Percentiles rank a stretch among this genome's conserved stretches.
These are phyloP conservation scores for Helotiales sp. DNA, from an alignment of 2,329 filamentous ascomycete genomes.

Conservation along the genomic window DNA sequence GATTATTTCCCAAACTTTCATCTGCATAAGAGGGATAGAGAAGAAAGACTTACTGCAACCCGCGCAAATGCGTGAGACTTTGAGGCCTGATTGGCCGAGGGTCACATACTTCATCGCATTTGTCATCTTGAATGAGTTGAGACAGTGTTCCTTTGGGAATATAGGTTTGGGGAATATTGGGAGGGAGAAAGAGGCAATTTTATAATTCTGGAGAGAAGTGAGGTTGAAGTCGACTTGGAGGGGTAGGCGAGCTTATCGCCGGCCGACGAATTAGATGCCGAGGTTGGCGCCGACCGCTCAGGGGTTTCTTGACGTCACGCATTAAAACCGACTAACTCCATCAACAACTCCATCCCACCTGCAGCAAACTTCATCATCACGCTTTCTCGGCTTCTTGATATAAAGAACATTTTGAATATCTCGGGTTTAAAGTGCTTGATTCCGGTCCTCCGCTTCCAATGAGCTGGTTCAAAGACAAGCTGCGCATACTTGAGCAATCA, in stretches of 20 bases:
- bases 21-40: slow-evolving; percentile 27
- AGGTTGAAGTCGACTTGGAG: background rate
- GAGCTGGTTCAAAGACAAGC: too few species aligned
- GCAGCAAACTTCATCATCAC: too few species aligned
- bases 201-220: background rate
- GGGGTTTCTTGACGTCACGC: background rate
- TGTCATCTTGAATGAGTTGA: background rate
- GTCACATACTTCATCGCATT: slow-evolving; percentile 16
- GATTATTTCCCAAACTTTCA: too few species aligned
- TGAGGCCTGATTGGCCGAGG: slow-evolving; percentile 49
- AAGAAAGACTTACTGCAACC: too few species aligned
- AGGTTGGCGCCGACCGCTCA: background rate
- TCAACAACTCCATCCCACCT: too few species aligned
- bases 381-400: too few species aligned
- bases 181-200: background rate
- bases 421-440: too few species aligned
- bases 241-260: background rate
- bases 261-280: background rate
- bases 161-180: background rate
- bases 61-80: slow-evolving; percentile 51
- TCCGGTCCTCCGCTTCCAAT: too few species aligned
- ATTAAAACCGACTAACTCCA: background rate
- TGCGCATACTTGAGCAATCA: too few species aligned
- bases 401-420: too few species aligned
- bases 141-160: background rate